A percentile compares a stretch with the other conserved stretches of the same genome.
Conservation (phyloP, 225 moss, liverwort and hornwort genomes). For the Anthoceros angustus region DNA sequence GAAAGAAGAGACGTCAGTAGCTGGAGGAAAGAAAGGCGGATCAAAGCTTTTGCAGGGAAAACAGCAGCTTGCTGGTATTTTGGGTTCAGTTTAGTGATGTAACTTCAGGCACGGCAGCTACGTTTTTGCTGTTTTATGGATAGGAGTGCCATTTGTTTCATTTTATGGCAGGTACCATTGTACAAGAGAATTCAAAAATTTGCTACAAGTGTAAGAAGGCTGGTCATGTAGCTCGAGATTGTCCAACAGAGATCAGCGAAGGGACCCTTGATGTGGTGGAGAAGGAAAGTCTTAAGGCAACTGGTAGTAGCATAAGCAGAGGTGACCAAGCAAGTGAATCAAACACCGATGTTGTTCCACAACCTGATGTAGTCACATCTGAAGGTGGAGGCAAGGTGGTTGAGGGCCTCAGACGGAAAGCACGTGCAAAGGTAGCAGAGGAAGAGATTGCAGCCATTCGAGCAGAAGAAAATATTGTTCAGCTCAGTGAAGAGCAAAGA, state of each 20-base stretch:
- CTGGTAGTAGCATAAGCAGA: background rate
- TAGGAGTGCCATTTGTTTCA: conserved; percentile 1
- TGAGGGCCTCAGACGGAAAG: conserved; percentile 45
- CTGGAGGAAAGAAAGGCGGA: conserved; percentile 25
- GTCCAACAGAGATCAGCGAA: conserved; percentile 21
- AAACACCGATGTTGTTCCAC: conserved; percentile 15
- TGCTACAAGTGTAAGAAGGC: conserved; percentile 80
- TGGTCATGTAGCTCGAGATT: conserved; percentile 79
- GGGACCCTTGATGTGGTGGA: background rate
- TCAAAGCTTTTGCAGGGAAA: conserved; percentile 12
- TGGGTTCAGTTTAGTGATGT: background rate
- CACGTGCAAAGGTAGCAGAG: conserved; percentile 56
- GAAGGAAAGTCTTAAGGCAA: background rate
- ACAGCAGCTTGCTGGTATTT: conserved; percentile 5
- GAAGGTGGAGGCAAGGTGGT: conserved; percentile 21
- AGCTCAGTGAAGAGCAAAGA: conserved; percentile 57
- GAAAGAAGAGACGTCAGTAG: conserved; percentile 28
- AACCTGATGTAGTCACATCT: conserved; percentile 8
- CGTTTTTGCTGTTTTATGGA: background rate
- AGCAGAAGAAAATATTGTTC: conserved; percentile 68
- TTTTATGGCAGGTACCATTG: conserved; percentile 6
- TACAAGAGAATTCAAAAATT: conserved; percentile 37
- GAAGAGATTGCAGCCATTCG: conserved; percentile 65
- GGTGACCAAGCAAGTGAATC: conserved; percentile 8
- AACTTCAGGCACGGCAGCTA: background rate